Evolutionary conservation across 306 rosid genomes (phyloP).

Genomic region (Vicia faba): DNA sequence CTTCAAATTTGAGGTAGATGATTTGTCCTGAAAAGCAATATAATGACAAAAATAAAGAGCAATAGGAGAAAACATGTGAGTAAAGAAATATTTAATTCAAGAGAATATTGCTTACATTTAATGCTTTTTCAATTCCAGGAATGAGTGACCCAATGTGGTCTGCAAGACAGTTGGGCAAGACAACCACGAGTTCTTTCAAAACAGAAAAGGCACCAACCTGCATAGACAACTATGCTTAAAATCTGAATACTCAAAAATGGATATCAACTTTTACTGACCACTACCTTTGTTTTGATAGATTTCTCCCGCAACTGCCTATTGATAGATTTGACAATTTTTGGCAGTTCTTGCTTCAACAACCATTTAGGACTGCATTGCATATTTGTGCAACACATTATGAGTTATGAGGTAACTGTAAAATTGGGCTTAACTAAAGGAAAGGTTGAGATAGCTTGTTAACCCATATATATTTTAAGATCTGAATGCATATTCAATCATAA

Average conservation of each 20-base stretch:
- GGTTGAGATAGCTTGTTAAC: conserved; percentile 17
- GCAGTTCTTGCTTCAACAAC: conserved; percentile 96
- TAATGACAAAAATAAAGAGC: conserved; percentile 34
- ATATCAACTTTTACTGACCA: conserved; percentile 20
- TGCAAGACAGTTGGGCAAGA: conserved; percentile 96
- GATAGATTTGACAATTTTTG: conserved; percentile 83
- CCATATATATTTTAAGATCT: not conserved
- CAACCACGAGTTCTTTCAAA: conserved; percentile 95
- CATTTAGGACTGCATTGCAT: conserved; percentile 85
- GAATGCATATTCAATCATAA: not conserved
- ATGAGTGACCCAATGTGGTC: conserved; percentile 98
- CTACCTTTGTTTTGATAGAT: conserved; percentile 97
- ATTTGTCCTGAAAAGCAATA: conserved; percentile 69
- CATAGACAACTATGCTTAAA: conserved; percentile 39
- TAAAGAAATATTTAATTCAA: conserved; percentile 15
- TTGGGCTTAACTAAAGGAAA: conserved; percentile 7
- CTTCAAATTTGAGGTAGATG: conserved; percentile 97
- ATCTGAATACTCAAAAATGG: conserved; percentile 27
- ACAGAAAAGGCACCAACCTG: conserved; percentile 99
- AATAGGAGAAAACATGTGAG: conserved; percentile 5
- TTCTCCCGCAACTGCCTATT: conserved; percentile 97
- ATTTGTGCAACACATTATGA: conserved; percentile 18
- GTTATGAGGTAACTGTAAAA: conserved; percentile 16
- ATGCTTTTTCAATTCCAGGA: conserved; percentile 96
- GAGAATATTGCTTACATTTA: conserved; percentile 62